phyloP scores from a whole-genome alignment of 306 rosid genomes.

The Cicer cuneatum region DNA sequence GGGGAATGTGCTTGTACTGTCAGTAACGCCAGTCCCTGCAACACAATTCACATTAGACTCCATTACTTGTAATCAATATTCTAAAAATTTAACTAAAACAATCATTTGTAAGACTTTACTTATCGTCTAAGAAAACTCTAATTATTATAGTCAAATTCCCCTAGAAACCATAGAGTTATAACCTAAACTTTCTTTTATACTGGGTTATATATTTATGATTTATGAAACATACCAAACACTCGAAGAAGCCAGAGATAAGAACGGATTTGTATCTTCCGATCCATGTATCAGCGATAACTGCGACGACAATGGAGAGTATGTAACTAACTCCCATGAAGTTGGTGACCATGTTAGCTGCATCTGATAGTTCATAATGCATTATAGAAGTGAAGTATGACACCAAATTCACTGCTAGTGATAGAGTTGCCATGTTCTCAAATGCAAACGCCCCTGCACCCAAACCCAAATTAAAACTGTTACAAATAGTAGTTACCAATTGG shows the following conservation, averaged over 20 bases:
- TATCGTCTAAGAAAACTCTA: too few relatives aligned
- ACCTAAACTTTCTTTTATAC: too few relatives aligned
- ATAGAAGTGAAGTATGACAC: slow-evolving; percentile 64
- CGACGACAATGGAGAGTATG: slow-evolving; percentile 69
- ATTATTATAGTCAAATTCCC: too few relatives aligned
- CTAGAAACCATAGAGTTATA: too few relatives aligned
- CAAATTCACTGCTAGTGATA: slow-evolving; percentile 80
- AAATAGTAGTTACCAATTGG: too few relatives aligned
- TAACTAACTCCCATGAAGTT: slow-evolving; percentile 69
- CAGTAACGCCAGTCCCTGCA: slow-evolving; percentile 70
- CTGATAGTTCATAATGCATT: slow-evolving; percentile 74
- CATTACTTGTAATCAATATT: neutral
- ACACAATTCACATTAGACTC: slow-evolving; percentile 11
- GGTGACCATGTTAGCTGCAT: slow-evolving; percentile 79
- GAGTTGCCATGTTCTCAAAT: slow-evolving; percentile 74
- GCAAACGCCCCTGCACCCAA: slow-evolving; percentile 58
- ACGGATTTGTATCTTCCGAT: slow-evolving; percentile 73
- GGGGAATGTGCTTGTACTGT: slow-evolving; percentile 69
- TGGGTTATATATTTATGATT: too few relatives aligned
- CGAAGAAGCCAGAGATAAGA: slow-evolving; percentile 61
- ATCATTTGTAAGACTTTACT: too few relatives aligned
- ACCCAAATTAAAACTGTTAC: neutral
- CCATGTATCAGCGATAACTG: slow-evolving; percentile 69
- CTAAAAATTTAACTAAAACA: too few relatives aligned
- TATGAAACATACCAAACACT: slow-evolving; percentile 54